Percentiles rank a stretch among this genome's conserved stretches.
Evolutionary conservation across 257 asterid genomes (phyloP).

Genomic region (Henckelia pumila): DNA sequence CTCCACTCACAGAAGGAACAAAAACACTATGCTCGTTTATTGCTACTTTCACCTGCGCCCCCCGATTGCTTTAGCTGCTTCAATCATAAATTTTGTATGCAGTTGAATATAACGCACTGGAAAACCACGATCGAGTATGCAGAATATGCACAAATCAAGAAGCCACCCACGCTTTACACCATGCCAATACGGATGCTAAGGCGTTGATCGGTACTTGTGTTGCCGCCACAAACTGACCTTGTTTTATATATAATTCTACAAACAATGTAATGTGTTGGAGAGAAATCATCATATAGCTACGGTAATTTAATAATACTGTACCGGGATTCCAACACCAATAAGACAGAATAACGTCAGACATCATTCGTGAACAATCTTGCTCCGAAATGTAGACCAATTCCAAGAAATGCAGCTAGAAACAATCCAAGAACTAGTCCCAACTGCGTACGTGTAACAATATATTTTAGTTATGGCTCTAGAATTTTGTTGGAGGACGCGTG

Average conservation of each 20-base stretch:
- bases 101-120: too few species aligned
- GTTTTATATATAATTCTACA: conserved; percentile 5
- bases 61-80: too few species aligned
- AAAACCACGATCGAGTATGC: conserved; percentile 58
- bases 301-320: conserved; percentile 22
- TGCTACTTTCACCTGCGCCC: conserved; percentile 72
- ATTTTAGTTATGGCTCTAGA: not conserved
- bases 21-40: conserved; percentile 45
- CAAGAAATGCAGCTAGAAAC: conserved; percentile 49
- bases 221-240: conserved; percentile 63
- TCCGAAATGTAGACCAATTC: conserved; percentile 59
- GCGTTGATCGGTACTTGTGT: conserved; percentile 76
- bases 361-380: conserved; percentile 63
- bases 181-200: conserved; percentile 70
- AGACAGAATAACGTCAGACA: conserved; percentile 45
- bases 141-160: conserved; percentile 67
- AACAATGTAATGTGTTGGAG: not conserved
- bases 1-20: conserved; percentile 49
- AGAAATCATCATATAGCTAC: not conserved
- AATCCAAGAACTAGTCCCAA: conserved; percentile 64
- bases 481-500: not conserved
- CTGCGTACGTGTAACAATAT: conserved; percentile 47
- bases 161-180: conserved; percentile 72
- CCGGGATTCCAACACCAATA: conserved; percentile 67
- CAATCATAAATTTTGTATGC: too few species aligned